Conservation (phyloP, 495 filamentous ascomycete species). For the Cercophora newfieldiana region DNA sequence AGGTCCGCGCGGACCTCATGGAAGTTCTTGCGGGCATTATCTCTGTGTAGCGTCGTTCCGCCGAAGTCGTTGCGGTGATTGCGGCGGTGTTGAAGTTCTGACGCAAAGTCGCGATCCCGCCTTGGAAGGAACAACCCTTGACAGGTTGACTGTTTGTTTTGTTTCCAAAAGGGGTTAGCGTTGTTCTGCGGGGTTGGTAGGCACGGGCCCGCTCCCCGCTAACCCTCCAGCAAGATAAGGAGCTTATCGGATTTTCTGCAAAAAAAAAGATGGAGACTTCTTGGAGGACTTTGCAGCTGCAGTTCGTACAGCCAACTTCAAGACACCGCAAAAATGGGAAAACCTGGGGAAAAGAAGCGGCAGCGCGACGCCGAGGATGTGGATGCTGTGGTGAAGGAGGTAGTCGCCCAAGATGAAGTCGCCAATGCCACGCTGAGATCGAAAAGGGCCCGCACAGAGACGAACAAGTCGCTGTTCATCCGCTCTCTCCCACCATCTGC, state of each 20-base stretch:
- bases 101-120: not conserved
- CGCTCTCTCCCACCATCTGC: conserved; percentile 74
- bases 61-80: not conserved
- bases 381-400: conserved; percentile 10
- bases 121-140: not conserved
- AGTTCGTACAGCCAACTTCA: not conserved
- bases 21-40: conserved; percentile 36
- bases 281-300: not conserved
- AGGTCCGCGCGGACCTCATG: conserved; percentile 51
- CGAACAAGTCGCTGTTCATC: conserved; percentile 79
- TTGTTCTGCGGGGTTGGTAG: not conserved
- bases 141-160: not conserved
- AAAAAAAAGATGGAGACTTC: not conserved
- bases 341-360: conserved; percentile 38
- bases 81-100: not conserved
- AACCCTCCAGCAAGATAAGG: not conserved
- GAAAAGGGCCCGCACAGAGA: conserved; percentile 49
- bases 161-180: not conserved
- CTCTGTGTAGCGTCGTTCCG: not conserved
- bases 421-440: conserved; percentile 31
- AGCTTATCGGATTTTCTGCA: conserved; percentile 7
- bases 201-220: not conserved
- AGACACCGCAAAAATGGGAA: conserved; percentile 34
- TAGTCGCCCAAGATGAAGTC: conserved; percentile 19
- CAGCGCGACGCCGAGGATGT: conserved; percentile 30